Percentiles rank a stretch among this genome's conserved stretches.
phyloP scores from a whole-genome alignment of 345 rosid genomes.

The Cochlearia excelsa region DNA sequence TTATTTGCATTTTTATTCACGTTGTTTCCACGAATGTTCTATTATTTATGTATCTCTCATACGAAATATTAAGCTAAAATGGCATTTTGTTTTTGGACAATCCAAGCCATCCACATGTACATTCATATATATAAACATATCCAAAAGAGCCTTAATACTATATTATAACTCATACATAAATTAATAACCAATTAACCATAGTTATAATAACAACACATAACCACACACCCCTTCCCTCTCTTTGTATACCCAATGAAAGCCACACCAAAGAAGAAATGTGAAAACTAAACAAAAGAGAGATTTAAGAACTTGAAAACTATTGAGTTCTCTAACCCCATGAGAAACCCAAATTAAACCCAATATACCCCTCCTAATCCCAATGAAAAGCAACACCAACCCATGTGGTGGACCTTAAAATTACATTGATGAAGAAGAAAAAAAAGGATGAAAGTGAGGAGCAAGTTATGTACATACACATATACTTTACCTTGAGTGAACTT shows the following conservation, averaged over 20 bases:
- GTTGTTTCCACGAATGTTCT: slow-evolving; percentile 18
- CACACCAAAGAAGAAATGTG: slow-evolving; percentile 27
- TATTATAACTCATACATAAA: slow-evolving; percentile 27
- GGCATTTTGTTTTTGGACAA: slow-evolving; percentile 11
- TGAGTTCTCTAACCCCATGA: slow-evolving; percentile 30
- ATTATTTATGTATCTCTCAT: background rate
- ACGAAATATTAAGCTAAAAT: slow-evolving; percentile 17
- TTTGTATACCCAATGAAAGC: slow-evolving; percentile 36
- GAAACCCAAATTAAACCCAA: slow-evolving; percentile 34
- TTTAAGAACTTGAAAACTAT: slow-evolving; percentile 21
- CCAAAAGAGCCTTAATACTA: slow-evolving; percentile 20
- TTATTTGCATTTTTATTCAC: background rate
- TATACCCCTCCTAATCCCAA: slow-evolving; percentile 32
- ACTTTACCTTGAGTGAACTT: slow-evolving; percentile 31
- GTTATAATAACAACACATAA: slow-evolving; percentile 28
- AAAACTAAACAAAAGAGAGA: slow-evolving; percentile 21
- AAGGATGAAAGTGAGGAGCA: slow-evolving; percentile 34
- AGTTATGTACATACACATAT: slow-evolving; percentile 34
- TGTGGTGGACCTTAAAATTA: slow-evolving; percentile 38
- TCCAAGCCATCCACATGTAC: slow-evolving; percentile 13
- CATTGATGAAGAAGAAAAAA: slow-evolving; percentile 15
- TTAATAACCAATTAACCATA: slow-evolving; percentile 10
- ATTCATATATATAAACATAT: slow-evolving; percentile 7
- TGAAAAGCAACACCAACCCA: slow-evolving; percentile 33
- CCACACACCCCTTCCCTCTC: slow-evolving; percentile 29